Evolutionary conservation across 2,329 filamentous ascomycete genomes (phyloP), one percentile per base, ranked within the genome.

Genomic region (Microsporum audouinii): DNA sequence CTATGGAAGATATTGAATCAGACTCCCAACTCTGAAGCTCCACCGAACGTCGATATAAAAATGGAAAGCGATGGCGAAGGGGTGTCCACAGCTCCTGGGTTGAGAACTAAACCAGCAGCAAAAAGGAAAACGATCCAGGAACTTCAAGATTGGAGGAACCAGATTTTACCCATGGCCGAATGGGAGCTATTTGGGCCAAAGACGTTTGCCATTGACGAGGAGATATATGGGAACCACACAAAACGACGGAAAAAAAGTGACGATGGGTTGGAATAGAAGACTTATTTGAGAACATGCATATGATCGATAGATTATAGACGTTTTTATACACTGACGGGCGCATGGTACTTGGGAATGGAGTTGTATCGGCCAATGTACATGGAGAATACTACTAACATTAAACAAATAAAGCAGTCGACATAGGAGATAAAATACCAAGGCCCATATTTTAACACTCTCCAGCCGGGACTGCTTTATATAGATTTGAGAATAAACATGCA

Each of bases 181-280:
- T 84, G 82, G 81, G 80, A 83, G 65, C 70, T 71, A n/a, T 72
- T 71, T 60, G 71, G 71, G 64, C 67, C 39, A 7, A 68, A 68
- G 5, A 61, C 66, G 1, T 57, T 67, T 8, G 65, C 72, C 23
- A 53, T 73, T 4, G 65, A 71, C 14, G 68, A 71, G 7, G 68
- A 71, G 1, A 60, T 75, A 53, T 63, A 62, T 27, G 65, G 66
- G 49, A 71, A 71, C 61, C 67, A 49, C 12, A 67, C 62, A 23
- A 76, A 75, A 62, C 66, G 55, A 12, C 55, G 17, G 55, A 39
- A 57, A 39, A 38, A 23, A 5, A 39, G 33, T 17, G 14, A 57
- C 7, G 55, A 57, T 2, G 33, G 17, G 4, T 7, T 17, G n/a
- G 31, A 12, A 39, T 43, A 43, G 39, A 23, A 23, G 17, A 23